A percentile compares a stretch with the other conserved stretches of the same genome.
These are phyloP conservation scores for Datisca glomerata DNA, from an alignment of 306 rosid genomes.

Conservation along the genomic window DNA sequence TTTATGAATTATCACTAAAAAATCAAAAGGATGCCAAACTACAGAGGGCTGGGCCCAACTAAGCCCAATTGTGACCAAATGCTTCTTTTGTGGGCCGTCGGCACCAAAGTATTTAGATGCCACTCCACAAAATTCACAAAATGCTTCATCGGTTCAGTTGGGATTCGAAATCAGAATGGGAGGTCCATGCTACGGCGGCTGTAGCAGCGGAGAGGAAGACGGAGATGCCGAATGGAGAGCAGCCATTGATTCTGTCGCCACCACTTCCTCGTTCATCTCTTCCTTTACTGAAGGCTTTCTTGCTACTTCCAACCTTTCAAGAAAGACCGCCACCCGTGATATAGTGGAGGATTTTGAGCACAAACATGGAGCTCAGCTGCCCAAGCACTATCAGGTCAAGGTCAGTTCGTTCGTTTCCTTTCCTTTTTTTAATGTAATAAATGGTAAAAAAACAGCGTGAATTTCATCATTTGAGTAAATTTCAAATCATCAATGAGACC, in stretches of 20 bases:
- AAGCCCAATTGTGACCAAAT: no score
- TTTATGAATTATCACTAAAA: no score
- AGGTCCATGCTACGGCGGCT: conserved; percentile 23
- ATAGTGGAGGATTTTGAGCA: conserved; percentile 2
- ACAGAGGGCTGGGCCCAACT: no score
- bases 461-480: no score
- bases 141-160: no score
- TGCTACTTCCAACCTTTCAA: conserved; percentile 7
- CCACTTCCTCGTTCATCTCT: conserved; percentile 25
- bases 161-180: conserved; percentile 19
- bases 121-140: no score
- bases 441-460: no score
- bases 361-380: conserved; percentile 29
- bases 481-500: no score
- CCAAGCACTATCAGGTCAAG: conserved; percentile 83
- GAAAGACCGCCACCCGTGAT: conserved; percentile 2
- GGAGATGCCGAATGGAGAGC: conserved; percentile 73
- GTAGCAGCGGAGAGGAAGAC: conserved; percentile 78
- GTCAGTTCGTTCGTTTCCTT: conserved; percentile 18
- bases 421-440: not conserved
- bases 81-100: no score
- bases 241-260: conserved; percentile 59
- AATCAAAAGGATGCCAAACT: no score
- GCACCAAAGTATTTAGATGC: no score
- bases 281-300: conserved; percentile 28